Evolutionary conservation across 331 rosid species (phyloP).

Genomic region (Phaseolus coccineus): DNA sequence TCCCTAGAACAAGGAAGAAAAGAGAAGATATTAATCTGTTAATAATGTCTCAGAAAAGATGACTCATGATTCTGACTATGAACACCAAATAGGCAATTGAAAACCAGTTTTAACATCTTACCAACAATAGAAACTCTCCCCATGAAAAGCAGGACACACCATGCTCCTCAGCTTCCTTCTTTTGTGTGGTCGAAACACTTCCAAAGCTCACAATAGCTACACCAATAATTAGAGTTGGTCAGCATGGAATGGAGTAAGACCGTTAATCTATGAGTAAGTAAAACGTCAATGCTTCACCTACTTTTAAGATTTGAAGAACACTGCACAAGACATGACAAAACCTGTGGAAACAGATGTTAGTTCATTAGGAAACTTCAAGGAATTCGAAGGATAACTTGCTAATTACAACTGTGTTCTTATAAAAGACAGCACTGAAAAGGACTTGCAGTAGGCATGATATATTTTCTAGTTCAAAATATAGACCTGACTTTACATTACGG

Average conservation of each 20-base stretch:
- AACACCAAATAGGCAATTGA: not conserved
- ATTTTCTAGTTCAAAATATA: not conserved
- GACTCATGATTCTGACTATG: not conserved
- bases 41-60: not conserved
- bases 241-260: slow-evolving; percentile 7
- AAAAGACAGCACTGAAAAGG: not conserved
- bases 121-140: slow-evolving; percentile 83
- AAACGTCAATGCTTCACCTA: slow-evolving; percentile 52
- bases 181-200: slow-evolving; percentile 65
- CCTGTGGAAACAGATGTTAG: slow-evolving; percentile 63
- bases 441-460: not conserved
- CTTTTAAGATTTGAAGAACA: slow-evolving; percentile 84
- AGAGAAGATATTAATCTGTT: not conserved
- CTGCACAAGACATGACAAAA: slow-evolving; percentile 74
- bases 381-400: slow-evolving; percentile 15
- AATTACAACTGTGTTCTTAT: not conserved
- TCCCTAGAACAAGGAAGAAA: slow-evolving; percentile 58
- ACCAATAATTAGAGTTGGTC: slow-evolving; percentile 43
- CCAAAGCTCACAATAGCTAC: slow-evolving; percentile 90
- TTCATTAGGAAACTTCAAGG: not conserved
- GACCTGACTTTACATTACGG: not conserved
- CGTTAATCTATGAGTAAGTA: slow-evolving; percentile 22
- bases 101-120: slow-evolving; percentile 41
- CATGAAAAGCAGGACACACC: slow-evolving; percentile 88
- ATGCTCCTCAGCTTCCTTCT: slow-evolving; percentile 81